phyloP scores from a whole-genome alignment of 2,329 filamentous ascomycete species.

The Lizonia empirigonia region DNA sequence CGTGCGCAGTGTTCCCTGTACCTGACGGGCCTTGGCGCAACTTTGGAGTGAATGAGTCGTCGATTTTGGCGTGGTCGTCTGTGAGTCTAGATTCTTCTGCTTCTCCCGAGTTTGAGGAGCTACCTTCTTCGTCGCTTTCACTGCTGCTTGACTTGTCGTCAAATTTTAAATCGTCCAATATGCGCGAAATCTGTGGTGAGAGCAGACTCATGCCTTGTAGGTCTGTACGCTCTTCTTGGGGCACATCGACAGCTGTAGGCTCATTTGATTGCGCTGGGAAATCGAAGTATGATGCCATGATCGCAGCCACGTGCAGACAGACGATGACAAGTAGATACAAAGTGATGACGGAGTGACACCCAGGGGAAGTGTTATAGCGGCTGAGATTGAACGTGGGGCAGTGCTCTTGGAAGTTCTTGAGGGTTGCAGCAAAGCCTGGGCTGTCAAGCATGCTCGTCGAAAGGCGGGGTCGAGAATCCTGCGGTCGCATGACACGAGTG shows the following conservation, averaged over 20 bases:
- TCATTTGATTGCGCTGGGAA: conserved; percentile 27
- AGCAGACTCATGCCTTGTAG: conserved; percentile 30
- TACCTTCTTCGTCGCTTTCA: conserved; percentile 15
- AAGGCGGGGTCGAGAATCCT: conserved; percentile 14
- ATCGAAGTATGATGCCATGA: conserved; percentile 47
- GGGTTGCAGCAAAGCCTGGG: conserved; percentile 10
- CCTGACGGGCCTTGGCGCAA: conserved; percentile 12
- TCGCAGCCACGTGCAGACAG: conserved; percentile 5
- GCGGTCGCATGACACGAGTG: conserved; percentile 9
- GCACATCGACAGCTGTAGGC: conserved; percentile 17
- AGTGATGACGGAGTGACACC: conserved; percentile 7
- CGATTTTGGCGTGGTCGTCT: conserved; percentile 13
- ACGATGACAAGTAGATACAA: conserved; percentile 5
- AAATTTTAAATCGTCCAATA: conserved; percentile 36
- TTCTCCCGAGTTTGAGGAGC: conserved; percentile 1
- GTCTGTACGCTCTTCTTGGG: conserved; percentile 24
- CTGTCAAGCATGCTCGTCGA: conserved; percentile 5
- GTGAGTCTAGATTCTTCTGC: conserved; percentile 18
- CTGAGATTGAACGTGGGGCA: conserved; percentile 9
- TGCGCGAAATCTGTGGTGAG: conserved; percentile 38
- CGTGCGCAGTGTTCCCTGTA: conserved; percentile 9
- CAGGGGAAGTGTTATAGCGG: conserved; percentile 9
- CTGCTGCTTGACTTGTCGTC: conserved; percentile 37
- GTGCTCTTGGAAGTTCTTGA: conserved; percentile 17
- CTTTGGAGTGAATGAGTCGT: conserved; percentile 9